Conservation (phyloP, 2,329 filamentous ascomycete species). For the Hypoxylon sp. region DNA sequence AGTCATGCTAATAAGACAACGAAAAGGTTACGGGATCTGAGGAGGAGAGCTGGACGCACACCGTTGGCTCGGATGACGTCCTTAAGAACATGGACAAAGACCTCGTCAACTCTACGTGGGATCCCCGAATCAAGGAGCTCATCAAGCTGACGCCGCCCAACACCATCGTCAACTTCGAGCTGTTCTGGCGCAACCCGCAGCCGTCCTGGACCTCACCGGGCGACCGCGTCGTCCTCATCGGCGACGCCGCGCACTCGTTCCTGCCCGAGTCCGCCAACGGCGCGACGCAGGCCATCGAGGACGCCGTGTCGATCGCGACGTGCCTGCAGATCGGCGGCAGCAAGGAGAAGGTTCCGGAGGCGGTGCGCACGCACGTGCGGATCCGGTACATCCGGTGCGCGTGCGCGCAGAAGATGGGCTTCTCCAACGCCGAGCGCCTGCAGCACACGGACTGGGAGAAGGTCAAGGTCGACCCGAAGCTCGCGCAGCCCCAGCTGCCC, state of each 20-base stretch:
- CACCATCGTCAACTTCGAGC: slow-evolving; percentile 55
- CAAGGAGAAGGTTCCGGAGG: slow-evolving; percentile 48
- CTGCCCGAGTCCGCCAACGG: slow-evolving; percentile 57
- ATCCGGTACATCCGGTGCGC: slow-evolving; percentile 52
- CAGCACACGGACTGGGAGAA: slow-evolving; percentile 54
- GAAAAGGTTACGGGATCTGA: slow-evolving; percentile 52
- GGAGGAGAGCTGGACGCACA: slow-evolving; percentile 54
- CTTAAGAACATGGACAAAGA: slow-evolving; percentile 53
- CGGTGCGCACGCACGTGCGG: slow-evolving; percentile 53
- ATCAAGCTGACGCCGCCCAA: slow-evolving; percentile 49
- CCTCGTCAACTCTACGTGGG: slow-evolving; percentile 50
- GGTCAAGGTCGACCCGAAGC: slow-evolving; percentile 49
- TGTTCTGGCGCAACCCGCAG: slow-evolving; percentile 57
- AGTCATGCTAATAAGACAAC: slow-evolving; percentile 25
- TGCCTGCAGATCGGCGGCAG: slow-evolving; percentile 54
- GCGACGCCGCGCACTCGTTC: slow-evolving; percentile 57
- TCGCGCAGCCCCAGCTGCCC: slow-evolving; percentile 52
- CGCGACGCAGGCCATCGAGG: slow-evolving; percentile 58
- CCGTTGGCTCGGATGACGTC: slow-evolving; percentile 52
- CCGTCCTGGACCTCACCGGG: slow-evolving; percentile 53
- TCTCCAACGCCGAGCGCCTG: slow-evolving; percentile 53
- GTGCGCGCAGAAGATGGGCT: slow-evolving; percentile 55
- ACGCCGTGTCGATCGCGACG: slow-evolving; percentile 54
- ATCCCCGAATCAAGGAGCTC: slow-evolving; percentile 52
- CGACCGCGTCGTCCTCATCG: slow-evolving; percentile 53